Evolutionary conservation across 768 basidiomycete species (phyloP).

Genomic region (Cystobasidium ongulense): DNA sequence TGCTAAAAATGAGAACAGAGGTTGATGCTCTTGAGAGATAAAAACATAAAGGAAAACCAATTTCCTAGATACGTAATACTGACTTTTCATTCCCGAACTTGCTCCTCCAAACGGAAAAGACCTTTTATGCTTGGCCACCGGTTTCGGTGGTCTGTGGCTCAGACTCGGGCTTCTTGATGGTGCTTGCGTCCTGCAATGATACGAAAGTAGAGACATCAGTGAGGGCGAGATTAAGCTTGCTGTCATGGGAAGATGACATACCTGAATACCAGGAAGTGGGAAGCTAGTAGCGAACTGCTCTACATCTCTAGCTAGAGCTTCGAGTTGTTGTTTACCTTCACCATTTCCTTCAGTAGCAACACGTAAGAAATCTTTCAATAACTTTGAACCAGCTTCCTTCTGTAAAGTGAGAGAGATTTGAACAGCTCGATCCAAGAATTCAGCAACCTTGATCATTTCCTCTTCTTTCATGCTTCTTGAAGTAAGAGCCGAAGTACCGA

Average conservation of each 20-base stretch:
- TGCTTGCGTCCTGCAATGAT: slow-evolving; percentile 11
- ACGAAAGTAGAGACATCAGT: not conserved
- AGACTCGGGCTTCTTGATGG: not conserved
- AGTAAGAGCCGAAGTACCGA: slow-evolving; percentile 88
- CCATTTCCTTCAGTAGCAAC: slow-evolving; percentile 63
- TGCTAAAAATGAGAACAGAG: not conserved
- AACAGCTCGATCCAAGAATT: slow-evolving; percentile 86
- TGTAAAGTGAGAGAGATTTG: slow-evolving; percentile 82
- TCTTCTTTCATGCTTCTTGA: slow-evolving; percentile 84
- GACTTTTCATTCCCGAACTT: too few relatives aligned
- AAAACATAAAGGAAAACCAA: not conserved
- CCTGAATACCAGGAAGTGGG: slow-evolving; percentile 77
- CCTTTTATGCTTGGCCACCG: not conserved
- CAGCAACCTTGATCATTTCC: slow-evolving; percentile 77
- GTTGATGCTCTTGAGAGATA: not conserved
- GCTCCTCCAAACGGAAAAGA: too few relatives aligned
- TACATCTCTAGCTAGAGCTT: slow-evolving; percentile 69
- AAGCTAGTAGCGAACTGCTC: slow-evolving; percentile 69
- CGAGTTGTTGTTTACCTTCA: slow-evolving; percentile 62
- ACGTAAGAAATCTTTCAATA: slow-evolving; percentile 90
- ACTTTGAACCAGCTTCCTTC: slow-evolving; percentile 87
- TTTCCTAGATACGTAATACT: not conserved
- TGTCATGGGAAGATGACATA: not conserved
- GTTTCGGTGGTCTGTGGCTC: slow-evolving; percentile 17
- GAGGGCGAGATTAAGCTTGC: not conserved